Evolutionary conservation across 2,329 filamentous ascomycete genomes (phyloP).

Genomic region (Scedosporium dehoogii): DNA sequence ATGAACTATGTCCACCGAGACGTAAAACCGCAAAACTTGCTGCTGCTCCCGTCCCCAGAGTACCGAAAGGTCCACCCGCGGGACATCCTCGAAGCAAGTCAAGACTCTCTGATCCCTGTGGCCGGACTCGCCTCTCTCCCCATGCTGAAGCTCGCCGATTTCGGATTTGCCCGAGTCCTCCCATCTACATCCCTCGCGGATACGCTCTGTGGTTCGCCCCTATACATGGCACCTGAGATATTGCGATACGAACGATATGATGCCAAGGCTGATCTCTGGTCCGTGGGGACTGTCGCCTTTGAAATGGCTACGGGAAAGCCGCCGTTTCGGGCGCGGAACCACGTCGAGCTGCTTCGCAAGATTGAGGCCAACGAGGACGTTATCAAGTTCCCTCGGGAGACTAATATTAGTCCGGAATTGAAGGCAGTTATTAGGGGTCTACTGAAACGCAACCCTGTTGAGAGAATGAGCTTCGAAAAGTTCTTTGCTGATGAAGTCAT

Average conservation of each 20-base stretch:
- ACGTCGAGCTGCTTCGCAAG: conserved; percentile 84
- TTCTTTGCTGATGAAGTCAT: conserved; percentile 74
- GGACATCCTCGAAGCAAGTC: conserved; percentile 63
- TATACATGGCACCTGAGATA: conserved; percentile 99
- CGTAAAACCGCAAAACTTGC: conserved; percentile 92
- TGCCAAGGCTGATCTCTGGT: conserved; percentile 95
- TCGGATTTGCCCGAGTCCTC: conserved; percentile 91
- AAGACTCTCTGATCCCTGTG: conserved; percentile 70
- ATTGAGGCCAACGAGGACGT: conserved; percentile 83
- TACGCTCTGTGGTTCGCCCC: conserved; percentile 87
- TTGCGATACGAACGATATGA: conserved; percentile 95
- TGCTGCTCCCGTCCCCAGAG: conserved; percentile 72
- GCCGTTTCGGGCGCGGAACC: conserved; percentile 85
- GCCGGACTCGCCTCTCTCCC: conserved; percentile 76
- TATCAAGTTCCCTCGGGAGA: conserved; percentile 72
- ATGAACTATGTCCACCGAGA: conserved; percentile 91
- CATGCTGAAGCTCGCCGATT: conserved; percentile 96
- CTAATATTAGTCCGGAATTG: conserved; percentile 61
- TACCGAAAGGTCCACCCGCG: conserved; percentile 45
- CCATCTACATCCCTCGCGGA: conserved; percentile 88
- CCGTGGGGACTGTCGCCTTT: conserved; percentile 86
- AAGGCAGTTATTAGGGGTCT: conserved; percentile 72
- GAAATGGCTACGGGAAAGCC: conserved; percentile 91
- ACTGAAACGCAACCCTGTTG: conserved; percentile 75
- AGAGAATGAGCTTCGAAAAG: conserved; percentile 74